Conservation (phyloP, 2,329 filamentous ascomycete species). For the Monilinia laxa region DNA sequence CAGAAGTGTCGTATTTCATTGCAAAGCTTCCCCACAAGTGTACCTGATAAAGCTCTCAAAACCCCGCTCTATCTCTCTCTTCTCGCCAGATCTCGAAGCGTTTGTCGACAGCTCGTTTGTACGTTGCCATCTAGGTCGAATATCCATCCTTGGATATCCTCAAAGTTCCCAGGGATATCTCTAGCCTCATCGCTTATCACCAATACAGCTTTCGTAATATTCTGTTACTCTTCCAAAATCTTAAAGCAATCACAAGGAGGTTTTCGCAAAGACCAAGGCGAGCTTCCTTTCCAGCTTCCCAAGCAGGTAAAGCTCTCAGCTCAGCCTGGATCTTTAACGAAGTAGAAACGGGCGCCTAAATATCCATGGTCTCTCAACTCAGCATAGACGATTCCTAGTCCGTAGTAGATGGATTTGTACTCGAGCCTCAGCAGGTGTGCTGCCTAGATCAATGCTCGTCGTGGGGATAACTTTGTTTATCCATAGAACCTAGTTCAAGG, state of each 20-base stretch:
- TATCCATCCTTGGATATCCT: too few relatives aligned
- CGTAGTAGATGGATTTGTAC: not conserved
- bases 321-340: not conserved
- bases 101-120: too few relatives aligned
- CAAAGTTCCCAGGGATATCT: too few relatives aligned
- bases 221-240: too few relatives aligned
- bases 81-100: too few relatives aligned
- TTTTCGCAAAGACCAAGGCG: not conserved
- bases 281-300: too few relatives aligned
- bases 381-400: not conserved
- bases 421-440: not conserved
- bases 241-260: not conserved
- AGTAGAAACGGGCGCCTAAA: not conserved
- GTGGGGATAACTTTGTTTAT: not conserved
- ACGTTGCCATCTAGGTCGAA: too few relatives aligned
- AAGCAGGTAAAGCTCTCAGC: too few relatives aligned
- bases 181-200: too few relatives aligned
- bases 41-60: not conserved
- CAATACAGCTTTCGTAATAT: too few relatives aligned
- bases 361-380: not conserved
- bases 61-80: not conserved
- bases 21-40: not conserved
- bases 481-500: not conserved
- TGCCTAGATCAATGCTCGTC: not conserved
- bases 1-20: not conserved